Base-by-base conservation (phyloP, 306 rosid genomes). In the Cercis canadensis region DNA sequence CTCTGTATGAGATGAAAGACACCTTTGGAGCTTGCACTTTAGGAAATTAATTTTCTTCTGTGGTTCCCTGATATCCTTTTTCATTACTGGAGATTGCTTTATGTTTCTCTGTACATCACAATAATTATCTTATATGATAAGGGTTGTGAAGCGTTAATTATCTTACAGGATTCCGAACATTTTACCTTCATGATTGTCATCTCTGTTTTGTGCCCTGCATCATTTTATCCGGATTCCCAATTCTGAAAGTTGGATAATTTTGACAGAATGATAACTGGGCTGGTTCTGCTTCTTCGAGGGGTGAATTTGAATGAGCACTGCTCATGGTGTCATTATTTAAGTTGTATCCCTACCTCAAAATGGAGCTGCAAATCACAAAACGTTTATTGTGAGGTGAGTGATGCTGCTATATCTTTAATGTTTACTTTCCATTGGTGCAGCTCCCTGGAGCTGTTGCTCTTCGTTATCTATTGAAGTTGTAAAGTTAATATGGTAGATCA, bases 251-350 rank as follows among this genome's bases (percentile, higher is more conserved):
- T 74, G 43, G 44, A 39, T 64, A 56, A 46, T 79, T 80, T 77
- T 82, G 61, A 52, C 83, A 91, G 96, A 57, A 61, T 73, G 75
- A 52, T 84, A 4, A 62, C 74, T 45, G 97, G 91, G 39, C n/a
- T 80, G 64, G 18, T 91, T 75, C 17, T 75, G 39, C 92, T 91
- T 53, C 74, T 91, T 43, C 79, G 41, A 54, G 90, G 88, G 53
- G 84, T 75, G 46, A 72, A 88, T 64, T 39, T 87, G 80, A 87
- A 85, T 15, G 80, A 89, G 0, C 77, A 11, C 21, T 92, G 97
- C 75, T 76, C 87, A 14, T 92, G 96, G 93, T 91, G 97, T 67
- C 96, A 85, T 53, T 87, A 85, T 76, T 64, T 92, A 69, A 92
- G 87, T 70, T 84, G 96, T 55, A 71, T 89, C 70, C 93, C 92